Base-by-base conservation (phyloP, 192 early-diverging fungal genomes). In the Pecoramyces ruminantium region DNA sequence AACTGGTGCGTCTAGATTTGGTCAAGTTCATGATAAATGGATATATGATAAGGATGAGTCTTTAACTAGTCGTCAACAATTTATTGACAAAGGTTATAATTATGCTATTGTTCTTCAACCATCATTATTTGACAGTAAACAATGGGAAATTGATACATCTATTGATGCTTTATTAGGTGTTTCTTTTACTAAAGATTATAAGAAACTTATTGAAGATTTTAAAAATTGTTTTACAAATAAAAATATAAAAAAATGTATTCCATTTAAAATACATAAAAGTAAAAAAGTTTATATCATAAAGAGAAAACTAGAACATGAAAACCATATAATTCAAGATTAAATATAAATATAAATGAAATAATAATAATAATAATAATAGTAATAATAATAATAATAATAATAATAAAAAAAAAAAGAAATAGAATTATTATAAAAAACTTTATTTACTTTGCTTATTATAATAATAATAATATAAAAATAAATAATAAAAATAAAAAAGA, bases 1-100 rank as follows among this genome's bases (percentile, higher is more conserved):
- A 90, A 95, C 93, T 30, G 96, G 95, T 38, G 93, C 89, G 25
- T 89, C 93, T 27, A 89, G 93, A 39, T 97, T 96, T 81, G 93
- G 93, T 0, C 86, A 92, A 88, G 77, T 83, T n/a, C 2, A 67
- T 6, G 25, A 67, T n/a, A 67, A 67, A 67, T 67, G 51, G 51
- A 67, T 67, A n/a, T 67, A 67, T n/a, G 51, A 67, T 67, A 67
- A 67, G n/a, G 51, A 67, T 67, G 51, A 67, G n/a, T 67, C 51
- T 67, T 25, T 67, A 67, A 18, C 4, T 25, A 67, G 2, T 9
- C 51, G 2, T 67, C 51, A 67, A 67, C 51, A 67, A 67, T 67
- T 67, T n/a, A 67, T n/a, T n/a, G 25, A 67, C n/a, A 67, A 67
- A n/a, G 25, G 25, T n/a, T 67, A 67, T n/a, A 3, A 67, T 25